A percentile compares a stretch with the other conserved stretches of the same genome.
phyloP scores from a whole-genome alignment of 306 rosid species.

The Trifolium fragiferum region DNA sequence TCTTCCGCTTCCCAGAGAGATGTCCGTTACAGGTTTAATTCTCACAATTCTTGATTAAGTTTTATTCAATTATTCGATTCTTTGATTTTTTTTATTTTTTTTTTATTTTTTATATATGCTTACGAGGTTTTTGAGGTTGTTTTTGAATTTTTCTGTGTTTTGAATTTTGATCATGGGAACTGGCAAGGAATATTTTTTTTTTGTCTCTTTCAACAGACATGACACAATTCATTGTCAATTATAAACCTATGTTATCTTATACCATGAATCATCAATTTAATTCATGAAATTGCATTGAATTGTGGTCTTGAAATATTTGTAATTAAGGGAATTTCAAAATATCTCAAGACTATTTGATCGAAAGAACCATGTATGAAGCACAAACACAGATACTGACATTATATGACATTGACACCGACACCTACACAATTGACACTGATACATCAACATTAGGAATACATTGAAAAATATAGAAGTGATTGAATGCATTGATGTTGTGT shows the following conservation, averaged over 20 bases:
- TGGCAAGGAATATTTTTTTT: neutral
- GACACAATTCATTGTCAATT: neutral
- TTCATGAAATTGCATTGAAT: neutral
- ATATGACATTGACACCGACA: neutral
- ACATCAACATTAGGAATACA: neutral
- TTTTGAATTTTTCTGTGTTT: neutral
- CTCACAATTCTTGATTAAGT: neutral
- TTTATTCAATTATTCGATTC: neutral
- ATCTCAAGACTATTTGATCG: neutral
- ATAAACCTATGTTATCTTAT: neutral
- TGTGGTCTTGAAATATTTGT: neutral
- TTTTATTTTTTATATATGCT: neutral
- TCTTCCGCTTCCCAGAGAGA: constrained; percentile 70
- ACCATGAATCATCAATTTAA: neutral
- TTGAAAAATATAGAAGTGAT: neutral
- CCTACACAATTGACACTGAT: neutral
- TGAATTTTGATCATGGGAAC: too few relatives aligned
- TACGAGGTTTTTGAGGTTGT: neutral
- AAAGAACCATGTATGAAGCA: neutral
- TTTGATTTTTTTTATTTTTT: neutral
- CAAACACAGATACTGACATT: neutral
- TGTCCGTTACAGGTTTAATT: constrained; percentile 77
- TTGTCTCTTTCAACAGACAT: neutral
- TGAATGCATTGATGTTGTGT: neutral
- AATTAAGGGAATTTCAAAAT: neutral